phyloP scores from a whole-genome alignment of 1,139 yeast genomes.

The Hemisphaericaspora subhashii region DNA sequence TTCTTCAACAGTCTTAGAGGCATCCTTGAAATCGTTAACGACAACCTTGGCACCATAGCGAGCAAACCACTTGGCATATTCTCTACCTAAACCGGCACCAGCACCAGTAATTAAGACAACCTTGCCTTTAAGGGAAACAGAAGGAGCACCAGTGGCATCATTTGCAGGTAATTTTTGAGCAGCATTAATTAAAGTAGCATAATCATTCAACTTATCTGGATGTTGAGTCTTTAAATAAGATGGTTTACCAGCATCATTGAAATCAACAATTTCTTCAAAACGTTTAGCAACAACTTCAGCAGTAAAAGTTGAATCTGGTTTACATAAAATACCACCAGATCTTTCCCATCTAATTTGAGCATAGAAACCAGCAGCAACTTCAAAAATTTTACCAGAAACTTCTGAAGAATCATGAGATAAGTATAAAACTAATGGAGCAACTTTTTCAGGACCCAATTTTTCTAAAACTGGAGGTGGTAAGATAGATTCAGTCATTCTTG shows the following conservation, averaged over 20 bases:
- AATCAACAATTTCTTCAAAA: conserved; percentile 65
- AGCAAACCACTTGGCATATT: conserved; percentile 83
- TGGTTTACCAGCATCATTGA: conserved; percentile 54
- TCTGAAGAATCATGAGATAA: conserved; percentile 68
- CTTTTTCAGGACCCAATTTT: conserved; percentile 79
- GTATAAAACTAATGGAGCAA: conserved; percentile 86
- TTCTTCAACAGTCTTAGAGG: conserved; percentile 73
- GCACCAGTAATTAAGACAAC: conserved; percentile 95
- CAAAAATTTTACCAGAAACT: conserved; percentile 73
- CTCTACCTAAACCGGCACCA: conserved; percentile 92
- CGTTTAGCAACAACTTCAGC: conserved; percentile 81
- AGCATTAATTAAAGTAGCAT: conserved; percentile 50
- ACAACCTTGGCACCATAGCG: conserved; percentile 94
- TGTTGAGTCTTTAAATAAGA: conserved; percentile 57
- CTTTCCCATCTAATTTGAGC: conserved; percentile 96
- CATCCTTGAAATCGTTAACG: conserved; percentile 85
- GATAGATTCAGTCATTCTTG: conserved; percentile 92
- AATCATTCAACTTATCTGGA: conserved; percentile 66
- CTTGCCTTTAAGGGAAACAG: conserved; percentile 66
- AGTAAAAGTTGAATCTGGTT: conserved; percentile 74
- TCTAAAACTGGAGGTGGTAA: conserved; percentile 84
- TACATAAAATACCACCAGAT: conserved; percentile 80
- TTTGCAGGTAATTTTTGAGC: conserved; percentile 58
- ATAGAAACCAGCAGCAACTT: conserved; percentile 92
- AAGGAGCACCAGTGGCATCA: conserved; percentile 52